Percentiles rank a stretch among this genome's conserved stretches.
Evolutionary conservation across 1,284 basidiomycete genomes (phyloP).

Genomic region (Boletellus sp.): DNA sequence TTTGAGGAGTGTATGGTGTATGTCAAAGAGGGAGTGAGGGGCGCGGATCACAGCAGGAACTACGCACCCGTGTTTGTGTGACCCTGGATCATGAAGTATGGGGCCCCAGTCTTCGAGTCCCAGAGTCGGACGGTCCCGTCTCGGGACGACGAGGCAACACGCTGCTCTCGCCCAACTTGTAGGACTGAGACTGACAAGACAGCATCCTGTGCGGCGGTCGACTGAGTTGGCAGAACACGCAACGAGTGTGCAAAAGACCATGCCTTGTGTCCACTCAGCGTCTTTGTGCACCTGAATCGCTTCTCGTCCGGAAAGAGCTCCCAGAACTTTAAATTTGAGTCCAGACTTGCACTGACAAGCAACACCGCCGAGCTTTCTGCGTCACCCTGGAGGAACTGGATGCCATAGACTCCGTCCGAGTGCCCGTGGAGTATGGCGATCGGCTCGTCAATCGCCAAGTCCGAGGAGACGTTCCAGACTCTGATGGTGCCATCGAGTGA

Average conservation of each 20-base stretch:
- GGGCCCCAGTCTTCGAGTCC: conserved; percentile 30
- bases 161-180: conserved; percentile 34
- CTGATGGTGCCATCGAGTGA: conserved; percentile 32
- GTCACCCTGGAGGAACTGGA: conserved; percentile 28
- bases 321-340: conserved; percentile 28
- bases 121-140: conserved; percentile 34
- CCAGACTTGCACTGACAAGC: conserved; percentile 34
- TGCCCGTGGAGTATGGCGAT: conserved; percentile 26
- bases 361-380: conserved; percentile 7
- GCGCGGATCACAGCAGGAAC: conserved; percentile 23
- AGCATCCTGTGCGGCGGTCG: conserved; percentile 23
- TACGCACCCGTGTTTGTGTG: conserved; percentile 34
- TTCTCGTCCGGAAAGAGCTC: conserved; percentile 25
- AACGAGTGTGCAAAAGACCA: background rate
- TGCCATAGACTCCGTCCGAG: conserved; percentile 27
- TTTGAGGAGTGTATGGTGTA: conserved; percentile 21
- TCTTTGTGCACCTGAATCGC: conserved; percentile 29
- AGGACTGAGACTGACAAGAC: conserved; percentile 30
- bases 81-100: conserved; percentile 35
- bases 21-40: conserved; percentile 9
- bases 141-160: conserved; percentile 33
- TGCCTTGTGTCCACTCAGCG: conserved; percentile 29
- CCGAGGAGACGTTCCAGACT: conserved; percentile 27
- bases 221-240: background rate
- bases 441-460: conserved; percentile 13